Evolutionary conservation across 768 basidiomycete genomes (phyloP).

Genomic region (Mycena indigotica): DNA sequence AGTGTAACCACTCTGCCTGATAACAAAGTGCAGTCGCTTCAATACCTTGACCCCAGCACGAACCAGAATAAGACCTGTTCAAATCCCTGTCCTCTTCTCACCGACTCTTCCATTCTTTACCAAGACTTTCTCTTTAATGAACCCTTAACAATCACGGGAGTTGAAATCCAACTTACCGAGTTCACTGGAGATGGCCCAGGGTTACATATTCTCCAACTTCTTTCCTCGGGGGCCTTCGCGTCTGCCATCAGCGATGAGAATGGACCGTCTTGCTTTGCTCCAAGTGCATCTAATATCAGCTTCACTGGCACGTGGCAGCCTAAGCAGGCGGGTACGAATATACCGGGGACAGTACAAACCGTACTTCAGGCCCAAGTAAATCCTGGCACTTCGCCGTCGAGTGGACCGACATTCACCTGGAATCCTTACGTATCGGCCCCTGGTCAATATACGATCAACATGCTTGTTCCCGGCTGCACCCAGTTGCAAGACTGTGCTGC

Average conservation of each 20-base stretch:
- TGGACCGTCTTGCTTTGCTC: slow-evolving; percentile 73
- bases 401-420: slow-evolving; percentile 85
- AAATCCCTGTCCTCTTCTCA: slow-evolving; percentile 75
- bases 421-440: slow-evolving; percentile 89
- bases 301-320: slow-evolving; percentile 72
- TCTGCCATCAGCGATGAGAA: slow-evolving; percentile 69
- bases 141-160: slow-evolving; percentile 75
- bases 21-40: slow-evolving; percentile 75
- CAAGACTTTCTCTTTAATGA: slow-evolving; percentile 89
- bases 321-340: slow-evolving; percentile 65
- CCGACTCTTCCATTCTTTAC: slow-evolving; percentile 75
- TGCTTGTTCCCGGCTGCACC: slow-evolving; percentile 86
- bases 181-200: slow-evolving; percentile 81
- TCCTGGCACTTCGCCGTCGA: slow-evolving; percentile 60
- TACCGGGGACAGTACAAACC: slow-evolving; percentile 77
- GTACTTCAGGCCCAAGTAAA: slow-evolving; percentile 70
- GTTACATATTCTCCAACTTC: slow-evolving; percentile 86
- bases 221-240: slow-evolving; percentile 90
- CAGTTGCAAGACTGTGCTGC: slow-evolving; percentile 76
- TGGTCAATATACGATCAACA: slow-evolving; percentile 81
- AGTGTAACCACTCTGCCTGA: slow-evolving; percentile 90
- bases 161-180: slow-evolving; percentile 77
- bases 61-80: slow-evolving; percentile 79
- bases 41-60: slow-evolving; percentile 75
- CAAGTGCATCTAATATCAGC: slow-evolving; percentile 68